Conservation (phyloP, 2,329 filamentous ascomycete genomes). For the Fusarium sarcochroum region DNA sequence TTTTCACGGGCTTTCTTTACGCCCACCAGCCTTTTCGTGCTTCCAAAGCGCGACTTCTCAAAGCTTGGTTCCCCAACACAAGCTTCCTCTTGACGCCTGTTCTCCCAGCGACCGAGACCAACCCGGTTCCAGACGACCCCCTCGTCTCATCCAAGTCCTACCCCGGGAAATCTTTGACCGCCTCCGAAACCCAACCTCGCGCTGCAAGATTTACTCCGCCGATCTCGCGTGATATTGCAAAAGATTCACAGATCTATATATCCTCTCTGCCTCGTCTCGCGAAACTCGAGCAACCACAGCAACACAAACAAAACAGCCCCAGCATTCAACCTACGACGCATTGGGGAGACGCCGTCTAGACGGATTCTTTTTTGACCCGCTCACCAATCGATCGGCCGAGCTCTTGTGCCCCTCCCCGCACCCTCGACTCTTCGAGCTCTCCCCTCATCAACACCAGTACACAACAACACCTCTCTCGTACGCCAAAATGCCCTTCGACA, state of each 20-base stretch:
- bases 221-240: constrained; percentile 45
- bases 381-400: constrained; percentile 42
- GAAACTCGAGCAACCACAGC: constrained; percentile 3
- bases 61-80: neutral
- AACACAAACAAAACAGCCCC: neutral
- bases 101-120: constrained; percentile 8
- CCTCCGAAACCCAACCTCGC: constrained; percentile 43
- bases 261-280: constrained; percentile 1
- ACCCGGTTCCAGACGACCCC: constrained; percentile 28
- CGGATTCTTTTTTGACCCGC: constrained; percentile 33
- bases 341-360: constrained; percentile 15
- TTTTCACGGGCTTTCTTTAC: constrained; percentile 17
- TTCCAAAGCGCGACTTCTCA: neutral
- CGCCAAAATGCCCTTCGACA: constrained; percentile 60
- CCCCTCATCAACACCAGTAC: constrained; percentile 20
- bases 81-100: constrained; percentile 6
- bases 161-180: constrained; percentile 49
- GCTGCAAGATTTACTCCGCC: constrained; percentile 36
- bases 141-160: constrained; percentile 41
- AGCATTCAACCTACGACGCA: constrained; percentile 12
- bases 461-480: constrained; percentile 7
- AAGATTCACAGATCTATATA: constrained; percentile 18
- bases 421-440: constrained; percentile 30
- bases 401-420: constrained; percentile 42
- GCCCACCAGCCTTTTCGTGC: constrained; percentile 3